Evolutionary conservation across 495 filamentous ascomycete species (phyloP).

Genomic region (Astrothelium macrocarpum): DNA sequence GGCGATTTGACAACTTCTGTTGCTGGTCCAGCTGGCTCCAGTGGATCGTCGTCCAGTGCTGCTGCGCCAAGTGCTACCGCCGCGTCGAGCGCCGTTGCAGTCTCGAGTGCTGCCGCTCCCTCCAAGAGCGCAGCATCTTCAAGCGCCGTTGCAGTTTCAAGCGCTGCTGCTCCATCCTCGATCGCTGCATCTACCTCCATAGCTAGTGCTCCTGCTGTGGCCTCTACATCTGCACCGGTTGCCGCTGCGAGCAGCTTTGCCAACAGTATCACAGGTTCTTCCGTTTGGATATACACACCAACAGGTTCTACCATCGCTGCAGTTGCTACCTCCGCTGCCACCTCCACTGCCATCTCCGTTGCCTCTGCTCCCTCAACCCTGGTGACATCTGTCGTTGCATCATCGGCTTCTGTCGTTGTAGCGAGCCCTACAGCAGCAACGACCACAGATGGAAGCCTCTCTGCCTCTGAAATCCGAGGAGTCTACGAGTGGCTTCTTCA

Average conservation of each 20-base stretch:
- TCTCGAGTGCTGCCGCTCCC: not conserved
- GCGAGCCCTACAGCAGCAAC: not conserved
- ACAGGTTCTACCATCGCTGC: not conserved
- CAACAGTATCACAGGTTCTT: not conserved
- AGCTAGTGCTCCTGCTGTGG: not conserved
- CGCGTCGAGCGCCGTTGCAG: not conserved
- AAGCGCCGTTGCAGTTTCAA: not conserved
- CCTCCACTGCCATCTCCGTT: no score
- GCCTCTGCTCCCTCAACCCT: not conserved
- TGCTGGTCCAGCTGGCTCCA: conserved; percentile 33
- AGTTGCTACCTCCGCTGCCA: not conserved
- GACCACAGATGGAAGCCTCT: not conserved
- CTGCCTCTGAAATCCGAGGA: not conserved
- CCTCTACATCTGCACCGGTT: not conserved
- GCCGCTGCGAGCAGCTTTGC: not conserved
- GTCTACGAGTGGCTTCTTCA: not conserved
- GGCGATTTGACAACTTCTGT: conserved; percentile 51
- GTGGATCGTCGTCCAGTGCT: not conserved
- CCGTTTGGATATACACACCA: not conserved
- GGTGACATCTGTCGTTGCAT: not conserved
- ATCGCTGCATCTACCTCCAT: not conserved
- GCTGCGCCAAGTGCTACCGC: not conserved
- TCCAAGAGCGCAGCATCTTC: not conserved
- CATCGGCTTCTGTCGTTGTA: not conserved
- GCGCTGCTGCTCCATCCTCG: not conserved